Percentiles rank a stretch among this genome's conserved stretches.
These are phyloP conservation scores for Trichomonascaceae sp. DNA, from an alignment of 1,139 yeast genomes.

Conservation along the genomic window DNA sequence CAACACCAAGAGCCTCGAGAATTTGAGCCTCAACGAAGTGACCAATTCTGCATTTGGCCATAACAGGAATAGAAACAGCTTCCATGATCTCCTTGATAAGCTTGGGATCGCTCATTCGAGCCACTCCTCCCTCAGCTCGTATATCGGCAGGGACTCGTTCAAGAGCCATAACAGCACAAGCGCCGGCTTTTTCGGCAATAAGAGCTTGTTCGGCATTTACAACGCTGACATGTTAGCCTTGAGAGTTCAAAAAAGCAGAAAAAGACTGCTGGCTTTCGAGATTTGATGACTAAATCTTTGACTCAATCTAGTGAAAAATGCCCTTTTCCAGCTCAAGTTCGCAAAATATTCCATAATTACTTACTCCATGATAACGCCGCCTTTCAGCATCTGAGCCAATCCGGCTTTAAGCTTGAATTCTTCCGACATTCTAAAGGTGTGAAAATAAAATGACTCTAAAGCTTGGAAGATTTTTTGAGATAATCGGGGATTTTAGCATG, in stretches of 20 bases:
- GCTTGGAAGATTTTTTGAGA: not conserved
- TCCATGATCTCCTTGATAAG: constrained; percentile 74
- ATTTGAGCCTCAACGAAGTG: constrained; percentile 82
- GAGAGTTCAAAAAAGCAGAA: not conserved
- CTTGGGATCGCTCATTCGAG: constrained; percentile 83
- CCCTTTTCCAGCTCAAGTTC: not conserved
- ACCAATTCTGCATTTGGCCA: constrained; percentile 87
- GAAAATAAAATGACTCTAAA: not conserved
- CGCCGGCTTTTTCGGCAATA: constrained; percentile 81
- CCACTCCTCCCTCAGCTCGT: constrained; percentile 77
- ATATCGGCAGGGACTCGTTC: constrained; percentile 86
- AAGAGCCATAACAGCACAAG: constrained; percentile 87
- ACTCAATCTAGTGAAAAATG: not conserved
- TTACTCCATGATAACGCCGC: constrained; percentile 16
- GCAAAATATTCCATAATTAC: not conserved
- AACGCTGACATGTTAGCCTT: constrained; percentile 28
- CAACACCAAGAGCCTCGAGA: constrained; percentile 65
- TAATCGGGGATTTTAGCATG: not conserved
- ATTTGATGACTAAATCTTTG: not conserved
- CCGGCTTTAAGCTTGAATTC: constrained; percentile 66
- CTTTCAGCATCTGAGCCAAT: constrained; percentile 78
- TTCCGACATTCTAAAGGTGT: constrained; percentile 7
- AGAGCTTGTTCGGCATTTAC: constrained; percentile 54
- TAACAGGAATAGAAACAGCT: constrained; percentile 49
- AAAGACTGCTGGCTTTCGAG: not conserved